Percentiles rank a stretch among this genome's conserved stretches.
Evolutionary conservation across 2,329 filamentous ascomycete genomes (phyloP).

Genomic region (Pseudodiploospora longispora): DNA sequence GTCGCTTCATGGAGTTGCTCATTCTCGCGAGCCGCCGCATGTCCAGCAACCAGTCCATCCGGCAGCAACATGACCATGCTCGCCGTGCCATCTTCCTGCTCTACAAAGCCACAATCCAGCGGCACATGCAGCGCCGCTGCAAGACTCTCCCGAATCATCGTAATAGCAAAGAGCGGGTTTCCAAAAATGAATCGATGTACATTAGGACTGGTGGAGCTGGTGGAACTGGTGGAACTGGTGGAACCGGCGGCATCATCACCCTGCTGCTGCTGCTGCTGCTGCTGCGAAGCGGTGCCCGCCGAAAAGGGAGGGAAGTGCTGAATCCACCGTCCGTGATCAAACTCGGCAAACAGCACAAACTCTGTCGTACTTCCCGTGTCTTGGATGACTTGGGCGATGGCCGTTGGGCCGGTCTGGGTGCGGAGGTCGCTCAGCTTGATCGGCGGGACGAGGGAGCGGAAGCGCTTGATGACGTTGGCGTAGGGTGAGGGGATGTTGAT

Average conservation of each 20-base stretch:
- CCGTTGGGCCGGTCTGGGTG: neutral
- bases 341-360: slow-evolving; percentile 5
- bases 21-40: neutral
- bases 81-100: neutral
- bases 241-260: neutral
- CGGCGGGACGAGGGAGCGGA: slow-evolving; percentile 1
- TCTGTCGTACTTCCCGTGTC: neutral
- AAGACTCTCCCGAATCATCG: slow-evolving; percentile 1
- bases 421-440: neutral
- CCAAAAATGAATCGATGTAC: slow-evolving; percentile 3
- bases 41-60: neutral
- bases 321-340: slow-evolving; percentile 4
- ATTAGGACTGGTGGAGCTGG: neutral
- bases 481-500: neutral
- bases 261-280: no score
- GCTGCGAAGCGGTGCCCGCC: neutral
- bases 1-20: neutral
- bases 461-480: slow-evolving; percentile 1
- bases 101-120: slow-evolving; percentile 1
- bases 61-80: slow-evolving; percentile 1
- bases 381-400: neutral
- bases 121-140: slow-evolving; percentile 2
- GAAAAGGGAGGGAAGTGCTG: neutral
- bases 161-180: neutral
- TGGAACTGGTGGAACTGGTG: no score